Evolutionary conservation across 306 rosid species (phyloP).

Genomic region (Lablab purpureus): DNA sequence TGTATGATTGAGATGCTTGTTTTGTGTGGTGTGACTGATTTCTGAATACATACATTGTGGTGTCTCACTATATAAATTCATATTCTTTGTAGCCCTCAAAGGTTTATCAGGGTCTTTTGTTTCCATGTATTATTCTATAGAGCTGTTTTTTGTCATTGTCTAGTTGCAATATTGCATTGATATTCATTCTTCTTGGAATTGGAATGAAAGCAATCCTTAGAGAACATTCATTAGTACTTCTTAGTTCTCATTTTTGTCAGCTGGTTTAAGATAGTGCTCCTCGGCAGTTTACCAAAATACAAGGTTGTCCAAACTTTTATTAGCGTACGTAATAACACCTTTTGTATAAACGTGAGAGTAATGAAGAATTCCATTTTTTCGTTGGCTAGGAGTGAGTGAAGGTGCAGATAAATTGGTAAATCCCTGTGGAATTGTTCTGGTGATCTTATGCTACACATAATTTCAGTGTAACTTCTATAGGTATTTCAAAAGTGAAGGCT

Average conservation of each 20-base stretch:
- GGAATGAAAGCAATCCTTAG: slow-evolving; percentile 8
- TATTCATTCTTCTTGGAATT: slow-evolving; percentile 30
- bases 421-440: not conserved
- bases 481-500: not conserved
- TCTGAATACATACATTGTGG: slow-evolving; percentile 21
- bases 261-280: not conserved
- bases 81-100: slow-evolving; percentile 49
- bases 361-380: slow-evolving; percentile 4
- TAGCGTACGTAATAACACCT: not conserved
- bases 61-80: slow-evolving; percentile 46
- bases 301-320: not conserved
- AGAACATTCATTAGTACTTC: not conserved
- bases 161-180: slow-evolving; percentile 8
- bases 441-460: too few relatives aligned
- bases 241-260: slow-evolving; percentile 6
- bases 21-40: slow-evolving; percentile 20
- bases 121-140: slow-evolving; percentile 15
- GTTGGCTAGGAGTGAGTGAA: not conserved
- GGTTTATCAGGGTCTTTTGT: slow-evolving; percentile 30
- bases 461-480: not conserved
- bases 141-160: slow-evolving; percentile 33
- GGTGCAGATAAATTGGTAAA: not conserved
- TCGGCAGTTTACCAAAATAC: not conserved
- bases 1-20: slow-evolving; percentile 51
- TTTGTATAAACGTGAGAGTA: not conserved